Evolutionary conservation across 2,329 filamentous ascomycete genomes (phyloP), one percentile per base, ranked within the genome.

Genomic region (Exserohilum turcica): DNA sequence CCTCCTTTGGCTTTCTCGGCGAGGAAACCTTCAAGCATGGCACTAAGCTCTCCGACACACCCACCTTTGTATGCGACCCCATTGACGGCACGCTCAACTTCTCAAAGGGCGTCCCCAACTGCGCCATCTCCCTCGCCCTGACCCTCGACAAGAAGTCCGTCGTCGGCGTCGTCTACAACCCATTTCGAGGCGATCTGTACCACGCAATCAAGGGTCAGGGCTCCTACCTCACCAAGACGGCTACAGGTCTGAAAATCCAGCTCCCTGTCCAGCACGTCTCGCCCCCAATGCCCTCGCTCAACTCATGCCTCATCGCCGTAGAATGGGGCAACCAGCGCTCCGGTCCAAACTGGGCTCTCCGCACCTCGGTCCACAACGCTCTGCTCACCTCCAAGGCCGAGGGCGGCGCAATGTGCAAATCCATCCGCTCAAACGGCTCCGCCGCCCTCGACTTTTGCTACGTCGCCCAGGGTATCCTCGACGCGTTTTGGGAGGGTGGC

Each of bases 31-130:
- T 63, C 59, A 71, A 69, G 42, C 55, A 63, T 9, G 66, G 67
- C 15, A 65, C 70, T 16, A 67, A 67, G 51, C 65, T 76, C 2
- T 52, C 54, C 0, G 57, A 68, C 38, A 43, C 33, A 1, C 72
- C 74, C 1, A 75, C 73, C 1, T 74, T 76, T 45, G 61, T 76
- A 6, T 69, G 66, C 28, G 74, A 76, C 33, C 73, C 74, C 5
- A 73, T 76, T 28, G 73, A 76, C 38, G 74, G 73, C 1, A 76
- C 74, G 0, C 64, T 75, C 1, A 76, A 76, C 59, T 76, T 76
- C 61, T 72, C 69, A 6, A 68, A 71, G 39, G 71, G 73, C 10
- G 71, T 75, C 13, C 70, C 67, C 3, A 74, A 76, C 52, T 66
- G 59, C n/a, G 70, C 67, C 6, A 61, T 75, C 36, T 73, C 68